These are phyloP conservation scores for Stellera chamaejasme DNA, from an alignment of 345 rosid species.

Conservation along the genomic window DNA sequence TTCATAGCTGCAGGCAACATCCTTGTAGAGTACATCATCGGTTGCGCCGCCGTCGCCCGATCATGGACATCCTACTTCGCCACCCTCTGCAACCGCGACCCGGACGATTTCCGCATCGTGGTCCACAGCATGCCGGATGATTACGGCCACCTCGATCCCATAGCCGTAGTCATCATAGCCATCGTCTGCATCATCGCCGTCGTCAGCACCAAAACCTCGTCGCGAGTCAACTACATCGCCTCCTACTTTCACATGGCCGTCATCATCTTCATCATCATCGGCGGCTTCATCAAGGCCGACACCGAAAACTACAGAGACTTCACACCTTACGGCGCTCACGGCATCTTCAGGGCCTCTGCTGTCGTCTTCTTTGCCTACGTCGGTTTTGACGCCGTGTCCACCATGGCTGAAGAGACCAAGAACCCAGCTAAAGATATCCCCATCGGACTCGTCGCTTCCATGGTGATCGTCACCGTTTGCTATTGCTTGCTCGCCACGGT, in stretches of 20 bases:
- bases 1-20: conserved; percentile 90
- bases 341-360: conserved; percentile 58
- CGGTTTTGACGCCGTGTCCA: conserved; percentile 83
- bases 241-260: conserved; percentile 57
- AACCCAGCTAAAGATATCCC: conserved; percentile 79
- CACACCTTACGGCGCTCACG: conserved; percentile 41
- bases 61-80: conserved; percentile 90
- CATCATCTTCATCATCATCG: conserved; percentile 63
- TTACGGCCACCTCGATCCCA: conserved; percentile 66
- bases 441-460: conserved; percentile 74
- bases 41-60: conserved; percentile 73
- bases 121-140: conserved; percentile 34
- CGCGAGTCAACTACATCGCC: conserved; percentile 64
- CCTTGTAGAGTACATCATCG: conserved; percentile 57
- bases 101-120: conserved; percentile 55
- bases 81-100: conserved; percentile 59
- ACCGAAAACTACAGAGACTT: conserved; percentile 41
- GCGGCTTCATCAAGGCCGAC: conserved; percentile 52
- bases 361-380: conserved; percentile 79
- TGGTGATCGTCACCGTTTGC: conserved; percentile 36
- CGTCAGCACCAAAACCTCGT: conserved; percentile 67
- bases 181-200: conserved; percentile 50
- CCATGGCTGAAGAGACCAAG: conserved; percentile 90
- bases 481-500: conserved; percentile 56
- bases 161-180: conserved; percentile 41